Conservation (phyloP, 345 rosid genomes). For the Moricandia moricandioides region DNA sequence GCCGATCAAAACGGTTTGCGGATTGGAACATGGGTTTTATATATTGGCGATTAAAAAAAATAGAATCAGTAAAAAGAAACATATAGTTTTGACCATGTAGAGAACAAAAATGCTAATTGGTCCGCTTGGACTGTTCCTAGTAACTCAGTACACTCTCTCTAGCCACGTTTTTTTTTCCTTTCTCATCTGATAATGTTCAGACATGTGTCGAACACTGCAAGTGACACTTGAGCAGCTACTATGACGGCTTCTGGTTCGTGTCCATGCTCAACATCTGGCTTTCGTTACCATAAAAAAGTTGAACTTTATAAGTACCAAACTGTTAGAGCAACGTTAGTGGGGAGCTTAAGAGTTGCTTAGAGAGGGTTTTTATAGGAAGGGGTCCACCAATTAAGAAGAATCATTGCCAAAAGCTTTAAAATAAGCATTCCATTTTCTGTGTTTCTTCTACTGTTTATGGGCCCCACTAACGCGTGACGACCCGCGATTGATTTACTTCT, state of each 20-base stretch:
- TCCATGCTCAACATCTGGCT: neutral
- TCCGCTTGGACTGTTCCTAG: slow-evolving; percentile 11
- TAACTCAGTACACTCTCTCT: neutral
- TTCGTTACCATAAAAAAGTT: no score
- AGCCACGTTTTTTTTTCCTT: neutral
- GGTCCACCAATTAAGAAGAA: no score
- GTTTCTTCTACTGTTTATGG: no score
- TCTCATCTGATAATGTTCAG: neutral
- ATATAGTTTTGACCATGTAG: neutral
- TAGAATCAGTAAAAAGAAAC: neutral
- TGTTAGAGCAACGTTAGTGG: no score
- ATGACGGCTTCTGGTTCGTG: neutral
- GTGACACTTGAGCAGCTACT: neutral
- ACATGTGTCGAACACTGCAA: neutral
- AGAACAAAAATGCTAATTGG: neutral
- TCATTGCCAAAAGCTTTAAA: no score
- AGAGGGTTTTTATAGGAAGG: no score
- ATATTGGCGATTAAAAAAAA: neutral
- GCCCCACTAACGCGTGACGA: no score
- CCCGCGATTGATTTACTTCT: no score
- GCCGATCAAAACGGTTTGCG: neutral
- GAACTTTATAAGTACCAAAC: no score
- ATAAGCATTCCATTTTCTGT: no score
- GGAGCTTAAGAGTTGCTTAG: no score
- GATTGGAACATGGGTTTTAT: neutral